Evolutionary conservation across 164 flowering plant species (phyloP).

Genomic region (Chimonanthus praecox): DNA sequence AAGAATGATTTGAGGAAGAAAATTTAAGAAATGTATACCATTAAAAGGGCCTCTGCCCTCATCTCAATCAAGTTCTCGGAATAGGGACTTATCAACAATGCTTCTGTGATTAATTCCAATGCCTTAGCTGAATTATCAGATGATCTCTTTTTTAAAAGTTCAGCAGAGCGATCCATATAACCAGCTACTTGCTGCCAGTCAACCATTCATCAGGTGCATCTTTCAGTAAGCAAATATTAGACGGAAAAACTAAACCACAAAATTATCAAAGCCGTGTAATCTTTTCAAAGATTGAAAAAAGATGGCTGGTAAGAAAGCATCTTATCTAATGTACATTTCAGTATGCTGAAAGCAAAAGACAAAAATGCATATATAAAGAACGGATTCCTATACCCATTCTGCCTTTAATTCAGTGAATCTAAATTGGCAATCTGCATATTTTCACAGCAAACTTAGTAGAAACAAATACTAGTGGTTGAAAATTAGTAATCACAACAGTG

Average conservation of each 20-base stretch:
- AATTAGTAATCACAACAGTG: too few relatives aligned
- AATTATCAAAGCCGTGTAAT: background rate
- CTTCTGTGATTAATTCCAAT: constrained; percentile 47
- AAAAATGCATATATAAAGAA: background rate
- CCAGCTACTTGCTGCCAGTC: constrained; percentile 62
- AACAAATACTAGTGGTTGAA: too few relatives aligned
- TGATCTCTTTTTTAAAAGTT: constrained; percentile 51
- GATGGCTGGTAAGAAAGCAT: background rate
- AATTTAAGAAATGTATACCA: constrained; percentile 41
- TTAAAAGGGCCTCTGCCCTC: constrained; percentile 75
- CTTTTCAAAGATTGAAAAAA: background rate
- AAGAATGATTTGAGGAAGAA: background rate
- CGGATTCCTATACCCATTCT: background rate
- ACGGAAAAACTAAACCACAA: background rate
- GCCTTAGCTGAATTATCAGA: constrained; percentile 43
- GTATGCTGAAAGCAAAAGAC: background rate
- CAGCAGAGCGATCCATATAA: constrained; percentile 29
- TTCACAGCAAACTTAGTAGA: too few relatives aligned
- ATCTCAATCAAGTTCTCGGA: constrained; percentile 70
- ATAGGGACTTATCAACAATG: constrained; percentile 52
- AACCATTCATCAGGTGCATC: constrained; percentile 1
- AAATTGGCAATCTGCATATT: background rate
- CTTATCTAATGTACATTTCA: background rate
- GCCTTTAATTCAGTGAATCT: background rate
- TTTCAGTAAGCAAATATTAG: background rate